These are phyloP conservation scores for Kregervanrija delftensis DNA, from an alignment of 805 yeast genomes.

Conservation along the genomic window DNA sequence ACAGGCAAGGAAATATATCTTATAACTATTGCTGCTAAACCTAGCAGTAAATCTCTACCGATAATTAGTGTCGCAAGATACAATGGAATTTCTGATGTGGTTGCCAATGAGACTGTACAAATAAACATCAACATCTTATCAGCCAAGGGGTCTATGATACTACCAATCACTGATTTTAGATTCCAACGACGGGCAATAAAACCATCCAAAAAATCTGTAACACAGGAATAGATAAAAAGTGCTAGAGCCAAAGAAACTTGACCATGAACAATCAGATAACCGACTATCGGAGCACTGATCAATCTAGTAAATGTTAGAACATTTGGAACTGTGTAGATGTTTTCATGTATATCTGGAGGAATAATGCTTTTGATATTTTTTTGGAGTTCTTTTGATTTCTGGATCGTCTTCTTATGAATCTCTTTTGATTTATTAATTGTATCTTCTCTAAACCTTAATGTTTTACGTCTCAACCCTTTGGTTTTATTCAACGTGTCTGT, in stretches of 20 bases:
- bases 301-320: conserved; percentile 75
- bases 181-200: conserved; percentile 78
- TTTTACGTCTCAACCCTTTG: neutral
- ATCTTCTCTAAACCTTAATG: conserved; percentile 1
- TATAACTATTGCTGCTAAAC: conserved; percentile 62
- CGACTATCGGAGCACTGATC: conserved; percentile 77
- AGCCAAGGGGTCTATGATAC: conserved; percentile 91
- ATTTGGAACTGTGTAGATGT: conserved; percentile 81
- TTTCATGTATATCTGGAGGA: conserved; percentile 39
- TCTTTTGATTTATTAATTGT: conserved; percentile 10
- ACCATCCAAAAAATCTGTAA: conserved; percentile 92
- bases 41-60: conserved; percentile 77
- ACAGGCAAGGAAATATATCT: conserved; percentile 68
- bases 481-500: conserved; percentile 2
- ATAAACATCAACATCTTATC: conserved; percentile 87
- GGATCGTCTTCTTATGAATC: conserved; percentile 11
- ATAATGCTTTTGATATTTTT: conserved; percentile 26
- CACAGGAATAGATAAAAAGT: conserved; percentile 75
- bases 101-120: conserved; percentile 70
- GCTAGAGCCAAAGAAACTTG: conserved; percentile 60
- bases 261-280: conserved; percentile 64
- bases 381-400: conserved; percentile 12
- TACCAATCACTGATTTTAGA: conserved; percentile 75
- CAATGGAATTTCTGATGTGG: conserved; percentile 63
- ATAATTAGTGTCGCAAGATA: conserved; percentile 62